These are phyloP conservation scores for Filobasidium floriforme DNA, from an alignment of 768 basidiomycete species.

Conservation along the genomic window DNA sequence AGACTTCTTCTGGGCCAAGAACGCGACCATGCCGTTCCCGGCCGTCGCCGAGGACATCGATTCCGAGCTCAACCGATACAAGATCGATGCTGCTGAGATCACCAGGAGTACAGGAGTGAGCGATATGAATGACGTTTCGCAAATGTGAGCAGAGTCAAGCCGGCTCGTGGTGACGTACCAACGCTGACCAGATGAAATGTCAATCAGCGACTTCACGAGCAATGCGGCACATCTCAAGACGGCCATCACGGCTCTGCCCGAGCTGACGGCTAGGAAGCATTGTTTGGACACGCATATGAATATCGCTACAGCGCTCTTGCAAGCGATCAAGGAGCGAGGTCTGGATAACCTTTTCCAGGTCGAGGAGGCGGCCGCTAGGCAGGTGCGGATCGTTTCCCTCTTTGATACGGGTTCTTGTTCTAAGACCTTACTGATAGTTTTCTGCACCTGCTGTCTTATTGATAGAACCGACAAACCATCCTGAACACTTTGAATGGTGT, in stretches of 20 bases:
- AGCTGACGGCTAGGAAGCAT: constrained; percentile 90
- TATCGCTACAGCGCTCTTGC: constrained; percentile 87
- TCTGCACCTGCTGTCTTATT: background rate
- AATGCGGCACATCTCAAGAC: constrained; percentile 93
- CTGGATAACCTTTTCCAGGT: constrained; percentile 95
- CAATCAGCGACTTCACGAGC: constrained; percentile 69
- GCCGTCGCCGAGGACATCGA: constrained; percentile 98
- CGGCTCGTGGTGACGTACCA: background rate
- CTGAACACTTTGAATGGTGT: constrained; percentile 72
- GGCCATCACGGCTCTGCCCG: constrained; percentile 92
- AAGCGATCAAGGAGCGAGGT: constrained; percentile 88
- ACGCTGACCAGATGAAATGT: background rate
- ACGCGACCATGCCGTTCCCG: constrained; percentile 92
- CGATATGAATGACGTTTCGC: constrained; percentile 88
- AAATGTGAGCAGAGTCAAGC: constrained; percentile 57
- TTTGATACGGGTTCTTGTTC: background rate
- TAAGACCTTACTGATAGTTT: too few species aligned
- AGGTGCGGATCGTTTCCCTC: constrained; percentile 50
- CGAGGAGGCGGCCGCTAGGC: constrained; percentile 82
- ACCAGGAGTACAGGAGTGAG: constrained; percentile 92
- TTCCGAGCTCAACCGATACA: constrained; percentile 60
- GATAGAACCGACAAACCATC: constrained; percentile 55
- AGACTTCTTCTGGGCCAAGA: constrained; percentile 98
- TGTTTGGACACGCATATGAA: constrained; percentile 99
- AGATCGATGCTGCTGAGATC: constrained; percentile 92